Evolutionary conservation across 169 alveolate species (phyloP), one percentile per base, ranked within the genome.

Genomic region (Cryptosporidium ryanae): DNA sequence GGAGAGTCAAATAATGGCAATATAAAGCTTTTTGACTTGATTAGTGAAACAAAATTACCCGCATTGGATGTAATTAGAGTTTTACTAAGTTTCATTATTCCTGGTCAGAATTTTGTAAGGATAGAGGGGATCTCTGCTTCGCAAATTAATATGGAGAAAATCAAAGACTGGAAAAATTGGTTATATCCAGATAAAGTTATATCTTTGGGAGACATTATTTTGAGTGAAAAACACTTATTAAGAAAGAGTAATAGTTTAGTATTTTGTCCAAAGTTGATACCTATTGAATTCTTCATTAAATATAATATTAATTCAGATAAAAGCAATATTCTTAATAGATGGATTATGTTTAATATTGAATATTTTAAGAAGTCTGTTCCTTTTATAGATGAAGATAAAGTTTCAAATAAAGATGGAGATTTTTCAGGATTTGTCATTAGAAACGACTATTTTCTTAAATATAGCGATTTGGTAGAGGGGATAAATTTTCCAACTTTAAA

Each of bases 121-220:
- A 32, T 48, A 10, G 57, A 49, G 25, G 25, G 48, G 52, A 1
- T 38, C 8, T 10, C 46, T 1, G 8, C 13, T 0, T 38, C 46
- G 8, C 46, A 38, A 38, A 38, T 55, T 13, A 76, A 52, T 23
- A 59, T 50, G 27, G 87, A 61, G 21, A 48, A 46, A 13, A 23
- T 76, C 3, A 43, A 38, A 29, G 23, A 76, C n/a, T 76, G 87
- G 87, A 76, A 31, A 13, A 44, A 17, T n/a, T 76, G 87, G 87
- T n/a, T 76, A 15, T 21, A 61, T 61, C 43, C 23, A 31, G 44
- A 59, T 18, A 59, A 67, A 21, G 1, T 15, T 8, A 38, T 76
- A 21, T 17, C 2, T n/a, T 21, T 76, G 7, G 17, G 27, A 8
- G 87, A 55, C 27, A 13, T 59, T 10, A 12, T 48, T 7, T 15